Evolutionary conservation across 768 basidiomycete species (phyloP).

Genomic region (Mycena polygramma): DNA sequence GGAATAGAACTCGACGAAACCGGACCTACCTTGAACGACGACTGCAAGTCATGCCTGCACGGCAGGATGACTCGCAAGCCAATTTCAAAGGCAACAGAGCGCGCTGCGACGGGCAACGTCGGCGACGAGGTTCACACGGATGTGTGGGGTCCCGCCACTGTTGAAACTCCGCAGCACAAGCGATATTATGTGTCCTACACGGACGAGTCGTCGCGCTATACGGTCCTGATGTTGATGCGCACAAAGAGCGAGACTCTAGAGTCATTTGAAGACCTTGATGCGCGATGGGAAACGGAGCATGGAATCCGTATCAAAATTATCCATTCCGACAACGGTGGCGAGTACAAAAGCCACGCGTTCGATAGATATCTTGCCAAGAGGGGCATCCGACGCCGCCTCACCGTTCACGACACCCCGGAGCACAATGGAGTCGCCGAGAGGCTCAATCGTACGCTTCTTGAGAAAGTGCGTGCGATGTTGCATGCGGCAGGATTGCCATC

Average conservation of each 20-base stretch:
- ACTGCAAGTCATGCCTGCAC: constrained; percentile 46
- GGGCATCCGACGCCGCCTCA: constrained; percentile 39
- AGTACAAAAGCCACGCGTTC: constrained; percentile 44
- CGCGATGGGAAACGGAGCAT: constrained; percentile 42
- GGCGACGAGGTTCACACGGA: constrained; percentile 51
- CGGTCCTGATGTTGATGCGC: constrained; percentile 40
- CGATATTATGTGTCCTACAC: constrained; percentile 51
- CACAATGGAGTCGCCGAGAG: constrained; percentile 56
- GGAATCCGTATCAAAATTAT: constrained; percentile 44
- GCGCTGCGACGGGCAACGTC: constrained; percentile 36
- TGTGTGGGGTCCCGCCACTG: constrained; percentile 51
- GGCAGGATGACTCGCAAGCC: constrained; percentile 45
- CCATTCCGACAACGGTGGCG: constrained; percentile 46
- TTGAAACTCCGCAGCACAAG: constrained; percentile 37
- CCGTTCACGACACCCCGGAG: constrained; percentile 45
- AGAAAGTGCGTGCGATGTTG: constrained; percentile 48
- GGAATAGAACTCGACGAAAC: constrained; percentile 43
- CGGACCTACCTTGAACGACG: constrained; percentile 28
- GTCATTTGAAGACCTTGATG: constrained; percentile 42
- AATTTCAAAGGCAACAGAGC: constrained; percentile 41
- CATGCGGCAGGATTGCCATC: constrained; percentile 42
- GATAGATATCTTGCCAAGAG: constrained; percentile 34
- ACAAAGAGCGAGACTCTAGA: constrained; percentile 46
- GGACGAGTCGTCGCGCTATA: constrained; percentile 46
- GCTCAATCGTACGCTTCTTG: constrained; percentile 46